Base-by-base conservation (phyloP, 1,139 yeast genomes). In the Candida sanyaensis region DNA sequence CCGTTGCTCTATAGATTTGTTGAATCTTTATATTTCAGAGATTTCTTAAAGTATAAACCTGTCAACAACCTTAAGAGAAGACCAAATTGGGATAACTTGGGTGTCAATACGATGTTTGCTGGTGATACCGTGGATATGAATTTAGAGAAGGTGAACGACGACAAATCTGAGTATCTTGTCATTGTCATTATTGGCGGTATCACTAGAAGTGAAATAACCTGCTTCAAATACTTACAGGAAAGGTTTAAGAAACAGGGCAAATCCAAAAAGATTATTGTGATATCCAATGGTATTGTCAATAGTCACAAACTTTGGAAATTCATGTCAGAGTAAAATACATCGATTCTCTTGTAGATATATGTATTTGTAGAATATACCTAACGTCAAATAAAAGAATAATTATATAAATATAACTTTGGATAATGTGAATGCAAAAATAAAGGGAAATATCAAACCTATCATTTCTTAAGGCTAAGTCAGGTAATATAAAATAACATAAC, bases 121-220 rank as follows among this genome's bases (percentile, higher is more conserved):
- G 80, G 80, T 0, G 63, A 62, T 32, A 62, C 69, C 0, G 56
- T 65, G 7, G 80, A 77, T 52, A 57, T 63, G 27, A 69, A 70
- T 44, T 52, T 77, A 3, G 63, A 66, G 38, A 70, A 68, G 48
- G 58, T 55, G 21, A 66, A 62, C 60, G 70, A 68, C 45, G 51
- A 49, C 30, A 49, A 43, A 27, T 44, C 49, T 30, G 72, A 74
- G 60, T 80, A 79, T 44, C 75, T 86, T 32, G 68, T 87, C 29
- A 67, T 81, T 4, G 73, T 74, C 29, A 59, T 80, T 48, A 63
- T 89, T 37, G 96, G 96, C 7, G 96, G 96, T 0, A 70, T 88
- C n/a, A 87, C 96, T 0, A 78, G 86, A 60, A 79, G 90, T 11
- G 96, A 89, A 62, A 69, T 88, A 10, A 77, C 89, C 10, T 83